A percentile compares a stretch with the other conserved stretches of the same genome.
phyloP scores from a whole-genome alignment of 1,284 basidiomycete species.

The Lentinus polychrous region DNA sequence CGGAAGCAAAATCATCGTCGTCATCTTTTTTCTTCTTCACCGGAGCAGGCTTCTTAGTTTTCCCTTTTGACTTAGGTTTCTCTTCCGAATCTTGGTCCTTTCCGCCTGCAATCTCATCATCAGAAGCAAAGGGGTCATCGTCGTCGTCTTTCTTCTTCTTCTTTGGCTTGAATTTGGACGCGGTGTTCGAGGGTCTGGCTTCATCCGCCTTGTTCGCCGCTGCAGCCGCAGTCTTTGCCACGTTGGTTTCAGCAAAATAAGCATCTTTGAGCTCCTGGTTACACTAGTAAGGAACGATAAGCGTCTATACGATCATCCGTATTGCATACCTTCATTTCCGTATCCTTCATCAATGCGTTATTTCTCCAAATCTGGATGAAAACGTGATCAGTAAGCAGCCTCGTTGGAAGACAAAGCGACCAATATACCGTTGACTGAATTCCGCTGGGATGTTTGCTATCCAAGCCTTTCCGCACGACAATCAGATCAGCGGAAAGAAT shows the following conservation, averaged over 20 bases:
- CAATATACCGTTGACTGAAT: constrained; percentile 54
- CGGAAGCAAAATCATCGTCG: not conserved
- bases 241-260: constrained; percentile 39
- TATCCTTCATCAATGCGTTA: constrained; percentile 45
- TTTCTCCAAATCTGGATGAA: constrained; percentile 57
- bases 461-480: constrained; percentile 38
- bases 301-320: not conserved
- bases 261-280: constrained; percentile 51
- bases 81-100: constrained; percentile 30
- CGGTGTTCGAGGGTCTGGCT: not conserved
- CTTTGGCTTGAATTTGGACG: constrained; percentile 33
- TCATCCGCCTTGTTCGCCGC: constrained; percentile 11
- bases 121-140: constrained; percentile 44
- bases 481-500: not conserved
- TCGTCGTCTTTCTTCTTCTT: constrained; percentile 34
- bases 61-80: constrained; percentile 10
- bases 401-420: not conserved
- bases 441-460: constrained; percentile 69
- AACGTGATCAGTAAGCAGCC: not conserved
- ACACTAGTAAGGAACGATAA: not conserved
- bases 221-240: constrained; percentile 20
- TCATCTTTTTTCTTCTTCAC: constrained; percentile 3
- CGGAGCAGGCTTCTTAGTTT: constrained; percentile 26
- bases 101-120: constrained; percentile 28
- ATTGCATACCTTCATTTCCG: constrained; percentile 48